These are phyloP conservation scores for Bretschneidera sinensis DNA, from an alignment of 345 rosid genomes.

Conservation along the genomic window DNA sequence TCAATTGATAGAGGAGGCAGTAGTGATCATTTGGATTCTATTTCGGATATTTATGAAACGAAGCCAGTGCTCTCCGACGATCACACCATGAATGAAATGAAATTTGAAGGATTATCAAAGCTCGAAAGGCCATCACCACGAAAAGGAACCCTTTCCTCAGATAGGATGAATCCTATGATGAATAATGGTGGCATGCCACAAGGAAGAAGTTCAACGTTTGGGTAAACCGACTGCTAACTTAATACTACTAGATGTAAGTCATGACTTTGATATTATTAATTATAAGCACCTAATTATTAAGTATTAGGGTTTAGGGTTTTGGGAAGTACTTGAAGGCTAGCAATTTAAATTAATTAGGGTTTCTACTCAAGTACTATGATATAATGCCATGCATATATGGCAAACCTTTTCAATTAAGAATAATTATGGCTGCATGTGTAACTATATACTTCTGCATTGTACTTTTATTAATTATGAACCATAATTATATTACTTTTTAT, in stretches of 20 bases:
- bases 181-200: too few species aligned
- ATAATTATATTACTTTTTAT: too few species aligned
- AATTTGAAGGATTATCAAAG: slow-evolving; percentile 38
- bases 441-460: background rate
- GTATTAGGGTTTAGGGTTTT: slow-evolving; percentile 27
- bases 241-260: slow-evolving; percentile 4
- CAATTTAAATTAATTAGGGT: slow-evolving; percentile 17
- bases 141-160: slow-evolving; percentile 43
- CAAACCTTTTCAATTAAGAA: slow-evolving; percentile 7
- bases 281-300: slow-evolving; percentile 1
- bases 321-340: slow-evolving; percentile 8
- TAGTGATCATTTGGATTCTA: slow-evolving; percentile 42
- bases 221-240: slow-evolving; percentile 26
- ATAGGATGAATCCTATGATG: slow-evolving; percentile 53
- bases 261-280: slow-evolving; percentile 12
- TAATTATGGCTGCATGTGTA: slow-evolving; percentile 5
- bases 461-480: background rate
- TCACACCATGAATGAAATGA: slow-evolving; percentile 36
- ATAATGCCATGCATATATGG: slow-evolving; percentile 26
- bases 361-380: slow-evolving; percentile 12
- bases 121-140: slow-evolving; percentile 67
- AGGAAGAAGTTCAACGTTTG: slow-evolving; percentile 60
- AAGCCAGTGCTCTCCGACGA: slow-evolving; percentile 61
- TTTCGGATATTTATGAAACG: slow-evolving; percentile 70
- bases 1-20: slow-evolving; percentile 44